A percentile compares a stretch with the other conserved stretches of the same genome.
Conservation (phyloP, 257 asterid species). For the Scutellaria galericulata region DNA sequence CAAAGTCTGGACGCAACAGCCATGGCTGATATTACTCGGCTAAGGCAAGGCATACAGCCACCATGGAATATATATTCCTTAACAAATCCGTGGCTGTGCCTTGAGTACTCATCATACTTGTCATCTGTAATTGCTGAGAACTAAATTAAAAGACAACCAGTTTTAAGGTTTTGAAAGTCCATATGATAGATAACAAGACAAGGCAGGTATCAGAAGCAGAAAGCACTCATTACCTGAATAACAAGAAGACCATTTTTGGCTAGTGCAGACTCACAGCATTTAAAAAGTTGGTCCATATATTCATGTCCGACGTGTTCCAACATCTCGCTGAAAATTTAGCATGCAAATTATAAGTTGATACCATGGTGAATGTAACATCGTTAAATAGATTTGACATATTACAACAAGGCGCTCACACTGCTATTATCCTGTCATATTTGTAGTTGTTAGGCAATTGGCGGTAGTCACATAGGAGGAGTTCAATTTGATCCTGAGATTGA, state of each 20-base stretch:
- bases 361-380: not conserved
- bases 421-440: conserved; percentile 67
- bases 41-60: conserved; percentile 65
- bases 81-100: conserved; percentile 54
- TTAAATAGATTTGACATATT: not conserved
- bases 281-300: conserved; percentile 60
- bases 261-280: conserved; percentile 54
- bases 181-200: not conserved
- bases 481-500: conserved; percentile 56
- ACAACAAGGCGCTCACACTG: conserved; percentile 48
- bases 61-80: conserved; percentile 73
- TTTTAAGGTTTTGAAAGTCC: not conserved
- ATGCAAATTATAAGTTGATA: not conserved
- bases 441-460: conserved; percentile 56
- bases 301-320: conserved; percentile 74
- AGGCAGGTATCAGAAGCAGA: no score
- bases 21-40: conserved; percentile 61
- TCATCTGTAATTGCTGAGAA: conserved; percentile 61
- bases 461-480: conserved; percentile 63
- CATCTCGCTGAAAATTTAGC: conserved; percentile 59
- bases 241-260: conserved; percentile 65
- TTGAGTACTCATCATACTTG: conserved; percentile 52
- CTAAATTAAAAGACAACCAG: conserved; percentile 29
- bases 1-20: conserved; percentile 50
- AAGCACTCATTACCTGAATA: conserved; percentile 51